Conservation (phyloP, 129 eudicot species). For the Escallonia herrerae region DNA sequence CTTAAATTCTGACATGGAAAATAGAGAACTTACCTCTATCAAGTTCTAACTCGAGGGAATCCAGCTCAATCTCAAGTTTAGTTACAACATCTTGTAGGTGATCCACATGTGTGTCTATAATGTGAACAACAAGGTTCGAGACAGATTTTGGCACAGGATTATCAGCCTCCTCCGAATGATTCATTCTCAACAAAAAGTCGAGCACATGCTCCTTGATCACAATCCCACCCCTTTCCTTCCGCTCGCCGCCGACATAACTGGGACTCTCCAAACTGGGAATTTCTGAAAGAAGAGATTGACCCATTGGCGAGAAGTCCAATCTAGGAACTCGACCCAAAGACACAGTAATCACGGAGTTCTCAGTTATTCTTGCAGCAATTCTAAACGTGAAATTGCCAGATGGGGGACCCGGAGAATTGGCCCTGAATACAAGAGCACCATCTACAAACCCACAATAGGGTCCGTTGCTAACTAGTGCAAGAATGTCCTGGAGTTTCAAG, state of each 20-base stretch:
- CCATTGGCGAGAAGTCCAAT: constrained; percentile 61
- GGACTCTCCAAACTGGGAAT: constrained; percentile 70
- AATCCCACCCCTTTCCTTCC: constrained; percentile 39
- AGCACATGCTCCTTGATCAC: constrained; percentile 89
- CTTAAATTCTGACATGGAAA: background rate
- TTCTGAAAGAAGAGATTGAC: constrained; percentile 63
- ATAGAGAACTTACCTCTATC: constrained; percentile 58
- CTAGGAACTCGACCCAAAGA: constrained; percentile 80
- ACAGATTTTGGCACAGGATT: constrained; percentile 91
- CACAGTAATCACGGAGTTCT: constrained; percentile 84
- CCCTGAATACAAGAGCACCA: constrained; percentile 95
- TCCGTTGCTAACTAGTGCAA: constrained; percentile 77
- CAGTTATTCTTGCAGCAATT: constrained; percentile 87
- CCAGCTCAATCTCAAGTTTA: constrained; percentile 91
- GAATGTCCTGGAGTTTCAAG: constrained; percentile 85
- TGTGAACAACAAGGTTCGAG: constrained; percentile 83
- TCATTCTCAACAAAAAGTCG: constrained; percentile 83
- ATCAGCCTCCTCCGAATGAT: constrained; percentile 97
- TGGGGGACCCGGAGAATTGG: constrained; percentile 88
- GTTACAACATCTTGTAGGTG: constrained; percentile 94
- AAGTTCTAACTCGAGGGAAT: constrained; percentile 72
- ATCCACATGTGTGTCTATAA: constrained; percentile 93
- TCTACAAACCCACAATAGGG: constrained; percentile 94
- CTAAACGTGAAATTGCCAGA: constrained; percentile 76
- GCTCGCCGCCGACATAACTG: constrained; percentile 22